These are phyloP conservation scores for Trifolium dubium DNA, from an alignment of 306 rosid genomes.

Conservation along the genomic window DNA sequence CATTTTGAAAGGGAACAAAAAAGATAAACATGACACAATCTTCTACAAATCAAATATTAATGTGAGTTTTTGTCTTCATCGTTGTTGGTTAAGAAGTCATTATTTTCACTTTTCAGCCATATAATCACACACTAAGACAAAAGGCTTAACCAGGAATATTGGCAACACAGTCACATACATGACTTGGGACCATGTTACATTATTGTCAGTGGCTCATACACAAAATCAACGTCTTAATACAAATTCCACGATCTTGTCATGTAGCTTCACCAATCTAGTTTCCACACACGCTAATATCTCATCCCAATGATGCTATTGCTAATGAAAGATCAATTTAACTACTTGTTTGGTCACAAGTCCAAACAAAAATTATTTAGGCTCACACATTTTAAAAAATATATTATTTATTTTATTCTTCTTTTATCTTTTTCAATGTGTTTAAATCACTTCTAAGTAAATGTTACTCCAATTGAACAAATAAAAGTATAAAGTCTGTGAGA, in stretches of 20 bases:
- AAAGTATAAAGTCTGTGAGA: too few relatives aligned
- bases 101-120: constrained; percentile 11
- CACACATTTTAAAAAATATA: too few relatives aligned
- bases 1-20: constrained; percentile 7
- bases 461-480: too few relatives aligned
- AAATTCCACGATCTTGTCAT: constrained; percentile 21
- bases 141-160: constrained; percentile 24
- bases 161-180: constrained; percentile 23
- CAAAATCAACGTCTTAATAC: constrained; percentile 35
- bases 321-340: neutral
- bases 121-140: constrained; percentile 13
- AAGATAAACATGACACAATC: neutral
- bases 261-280: constrained; percentile 28
- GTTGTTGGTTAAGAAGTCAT: constrained; percentile 43
- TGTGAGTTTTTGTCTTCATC: constrained; percentile 49
- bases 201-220: constrained; percentile 27
- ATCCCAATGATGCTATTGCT: constrained; percentile 9
- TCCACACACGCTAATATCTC: constrained; percentile 26
- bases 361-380: too few relatives aligned
- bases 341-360: too few relatives aligned
- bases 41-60: constrained; percentile 34
- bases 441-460: too few relatives aligned
- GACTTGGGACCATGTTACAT: constrained; percentile 27
- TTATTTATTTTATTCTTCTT: too few relatives aligned
- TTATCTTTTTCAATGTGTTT: too few relatives aligned